Percentiles rank a stretch among this genome's conserved stretches.
Conservation (phyloP, 306 rosid species). For the Glycine tomentella region DNA sequence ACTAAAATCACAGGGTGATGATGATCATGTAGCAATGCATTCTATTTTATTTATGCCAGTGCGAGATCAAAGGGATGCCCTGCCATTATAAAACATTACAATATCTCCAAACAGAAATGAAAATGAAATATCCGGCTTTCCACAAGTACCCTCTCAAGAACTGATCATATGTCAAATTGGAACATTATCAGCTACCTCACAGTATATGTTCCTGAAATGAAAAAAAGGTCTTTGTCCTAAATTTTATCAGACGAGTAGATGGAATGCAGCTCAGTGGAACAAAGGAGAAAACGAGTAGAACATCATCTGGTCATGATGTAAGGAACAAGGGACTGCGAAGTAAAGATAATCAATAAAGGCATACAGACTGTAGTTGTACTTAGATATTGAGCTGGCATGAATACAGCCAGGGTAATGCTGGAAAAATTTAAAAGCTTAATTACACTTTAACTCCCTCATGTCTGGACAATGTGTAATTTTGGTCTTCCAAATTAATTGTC, state of each 20-base stretch:
- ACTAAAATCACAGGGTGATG: constrained; percentile 20
- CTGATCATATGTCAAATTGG: neutral
- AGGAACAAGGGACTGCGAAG: constrained; percentile 21
- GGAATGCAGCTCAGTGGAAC: neutral
- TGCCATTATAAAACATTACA: neutral
- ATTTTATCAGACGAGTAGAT: constrained; percentile 8
- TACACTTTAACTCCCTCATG: neutral
- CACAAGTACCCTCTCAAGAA: neutral
- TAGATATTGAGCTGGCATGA: neutral
- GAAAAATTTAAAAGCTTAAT: neutral
- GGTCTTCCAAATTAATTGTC: neutral
- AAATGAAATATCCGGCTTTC: neutral
- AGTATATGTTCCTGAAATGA: neutral
- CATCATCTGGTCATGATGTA: neutral
- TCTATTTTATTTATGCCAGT: constrained; percentile 20
- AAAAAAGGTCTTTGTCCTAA: neutral
- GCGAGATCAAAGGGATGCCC: neutral
- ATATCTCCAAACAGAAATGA: constrained; percentile 4
- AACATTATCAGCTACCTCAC: neutral
- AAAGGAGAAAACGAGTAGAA: neutral
- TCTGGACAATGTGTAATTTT: neutral
- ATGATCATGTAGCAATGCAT: constrained; percentile 22
- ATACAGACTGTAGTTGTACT: neutral
- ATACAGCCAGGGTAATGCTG: neutral
- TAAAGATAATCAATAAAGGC: neutral